A percentile compares a stretch with the other conserved stretches of the same genome.
Conservation (phyloP, 2,329 filamentous ascomycete species). For the Samsoniella hepiali region DNA sequence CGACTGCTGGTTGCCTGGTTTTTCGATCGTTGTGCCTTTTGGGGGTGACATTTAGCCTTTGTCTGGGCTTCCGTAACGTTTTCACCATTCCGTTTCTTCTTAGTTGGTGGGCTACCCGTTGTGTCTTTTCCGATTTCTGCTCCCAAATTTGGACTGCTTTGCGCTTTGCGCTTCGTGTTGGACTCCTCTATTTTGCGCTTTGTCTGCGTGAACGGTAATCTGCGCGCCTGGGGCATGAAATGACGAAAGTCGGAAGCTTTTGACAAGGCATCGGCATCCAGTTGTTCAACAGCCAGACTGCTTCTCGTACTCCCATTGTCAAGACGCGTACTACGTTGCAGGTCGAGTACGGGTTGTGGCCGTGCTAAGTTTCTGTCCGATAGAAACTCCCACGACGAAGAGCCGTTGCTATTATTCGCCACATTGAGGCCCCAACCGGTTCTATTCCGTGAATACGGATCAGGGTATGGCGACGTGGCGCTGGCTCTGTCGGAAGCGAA, state of each 20-base stretch:
- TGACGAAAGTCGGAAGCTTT: slow-evolving; percentile 25
- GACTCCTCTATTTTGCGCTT: neutral
- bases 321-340: too few species aligned
- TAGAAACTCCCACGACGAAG: neutral
- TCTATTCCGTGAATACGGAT: neutral
- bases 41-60: neutral
- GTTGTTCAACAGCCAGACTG: neutral
- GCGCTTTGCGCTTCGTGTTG: neutral
- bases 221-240: slow-evolving; percentile 16
- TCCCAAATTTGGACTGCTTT: neutral
- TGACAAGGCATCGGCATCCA: neutral
- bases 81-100: neutral
- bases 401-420: neutral
- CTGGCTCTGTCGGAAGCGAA: neutral
- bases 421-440: neutral
- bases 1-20: neutral
- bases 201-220: slow-evolving; percentile 4
- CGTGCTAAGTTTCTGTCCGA: neutral
- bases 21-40: neutral
- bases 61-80: neutral
- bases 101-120: neutral
- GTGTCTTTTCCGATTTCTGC: neutral
- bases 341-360: neutral
- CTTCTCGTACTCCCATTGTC: too few species aligned
- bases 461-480: neutral